A percentile compares a stretch with the other conserved stretches of the same genome.
These are phyloP conservation scores for Fusarium odoratissimum DNA, from an alignment of 2,329 filamentous ascomycete species.

Conservation along the genomic window DNA sequence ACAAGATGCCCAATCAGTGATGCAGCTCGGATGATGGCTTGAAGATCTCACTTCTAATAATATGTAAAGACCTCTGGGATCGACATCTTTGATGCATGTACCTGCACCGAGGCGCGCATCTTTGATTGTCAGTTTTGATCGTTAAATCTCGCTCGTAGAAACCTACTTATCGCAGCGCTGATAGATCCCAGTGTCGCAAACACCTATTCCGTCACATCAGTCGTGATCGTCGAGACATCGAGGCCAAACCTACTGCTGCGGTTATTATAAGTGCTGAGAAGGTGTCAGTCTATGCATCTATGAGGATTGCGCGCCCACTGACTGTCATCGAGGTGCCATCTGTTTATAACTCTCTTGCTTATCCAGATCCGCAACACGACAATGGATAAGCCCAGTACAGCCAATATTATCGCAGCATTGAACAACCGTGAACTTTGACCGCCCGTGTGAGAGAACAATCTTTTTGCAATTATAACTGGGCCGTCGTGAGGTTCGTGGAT, in stretches of 20 bases:
- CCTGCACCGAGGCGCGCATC: not conserved
- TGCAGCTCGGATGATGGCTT: too few relatives aligned
- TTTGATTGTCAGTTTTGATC: not conserved
- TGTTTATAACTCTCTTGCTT: not conserved
- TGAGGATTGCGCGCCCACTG: not conserved
- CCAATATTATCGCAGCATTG: not conserved
- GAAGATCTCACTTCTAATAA: not conserved
- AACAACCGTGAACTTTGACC: not conserved
- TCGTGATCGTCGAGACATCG: rapidly evolving
- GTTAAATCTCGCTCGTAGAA: not conserved
- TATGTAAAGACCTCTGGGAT: not conserved
- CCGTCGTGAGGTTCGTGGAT: not conserved
- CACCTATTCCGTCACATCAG: not conserved
- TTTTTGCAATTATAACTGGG: not conserved
- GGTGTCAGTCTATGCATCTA: not conserved
- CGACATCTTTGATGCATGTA: not conserved
- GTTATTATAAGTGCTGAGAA: not conserved
- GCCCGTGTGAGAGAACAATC: not conserved
- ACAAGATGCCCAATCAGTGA: not conserved
- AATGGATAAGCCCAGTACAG: not conserved
- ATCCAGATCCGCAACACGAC: not conserved
- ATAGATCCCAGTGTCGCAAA: not conserved
- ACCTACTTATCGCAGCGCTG: not conserved
- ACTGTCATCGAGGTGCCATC: not conserved
- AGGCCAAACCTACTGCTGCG: not conserved